phyloP scores from a whole-genome alignment of 2,329 filamentous ascomycete genomes.

The Nannizzia gypsea region DNA sequence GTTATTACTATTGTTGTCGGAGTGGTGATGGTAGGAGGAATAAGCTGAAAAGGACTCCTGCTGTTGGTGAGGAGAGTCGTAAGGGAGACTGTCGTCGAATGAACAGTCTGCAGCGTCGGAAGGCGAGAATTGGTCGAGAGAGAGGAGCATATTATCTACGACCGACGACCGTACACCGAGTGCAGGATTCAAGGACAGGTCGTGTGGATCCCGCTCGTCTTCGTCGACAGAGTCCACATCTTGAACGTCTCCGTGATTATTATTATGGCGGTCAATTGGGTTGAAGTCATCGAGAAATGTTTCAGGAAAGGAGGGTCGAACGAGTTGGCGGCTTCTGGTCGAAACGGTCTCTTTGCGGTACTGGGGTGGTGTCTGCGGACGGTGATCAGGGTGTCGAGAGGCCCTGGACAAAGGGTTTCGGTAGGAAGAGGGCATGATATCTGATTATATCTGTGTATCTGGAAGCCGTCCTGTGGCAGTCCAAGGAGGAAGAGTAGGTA shows the following conservation, averaged over 20 bases:
- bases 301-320: slow-evolving; percentile 28
- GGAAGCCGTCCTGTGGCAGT: no score
- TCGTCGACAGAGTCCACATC: slow-evolving; percentile 22
- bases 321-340: neutral
- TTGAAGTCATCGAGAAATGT: slow-evolving; percentile 30
- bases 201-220: slow-evolving; percentile 27
- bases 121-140: slow-evolving; percentile 62
- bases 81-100: slow-evolving; percentile 17
- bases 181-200: slow-evolving; percentile 26
- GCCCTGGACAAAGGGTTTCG: neutral
- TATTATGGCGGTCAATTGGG: slow-evolving; percentile 17
- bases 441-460: no score
- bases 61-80: slow-evolving; percentile 22
- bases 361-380: slow-evolving; percentile 26
- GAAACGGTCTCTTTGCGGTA: neutral
- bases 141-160: slow-evolving; percentile 89
- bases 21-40: slow-evolving; percentile 21
- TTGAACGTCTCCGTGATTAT: slow-evolving; percentile 8
- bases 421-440: slow-evolving; percentile 2
- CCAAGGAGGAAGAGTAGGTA: no score
- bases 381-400: slow-evolving; percentile 13
- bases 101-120: slow-evolving; percentile 5
- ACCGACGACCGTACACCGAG: slow-evolving; percentile 78
- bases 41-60: slow-evolving; percentile 24
- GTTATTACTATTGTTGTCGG: slow-evolving; percentile 19